Base-by-base conservation (phyloP, 371 early-diverging fungal genomes). In the Capillidium rhysosporum region DNA sequence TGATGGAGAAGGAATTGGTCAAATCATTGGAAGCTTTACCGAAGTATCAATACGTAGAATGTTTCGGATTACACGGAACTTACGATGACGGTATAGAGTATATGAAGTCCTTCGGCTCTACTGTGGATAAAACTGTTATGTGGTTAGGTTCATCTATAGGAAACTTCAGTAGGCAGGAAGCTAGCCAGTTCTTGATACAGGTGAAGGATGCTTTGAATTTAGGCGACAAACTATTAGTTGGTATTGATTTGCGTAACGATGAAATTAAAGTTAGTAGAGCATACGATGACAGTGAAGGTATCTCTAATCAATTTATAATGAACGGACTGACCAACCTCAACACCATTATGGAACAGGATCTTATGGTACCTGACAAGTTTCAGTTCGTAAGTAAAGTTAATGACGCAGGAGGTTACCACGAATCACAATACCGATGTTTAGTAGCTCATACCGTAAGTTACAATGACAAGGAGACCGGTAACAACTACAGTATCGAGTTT, bases 71-170 rank as follows among this genome's bases (percentile, higher is more conserved):
- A 18, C 72, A 81, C 56, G 91, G 93, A 28, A 88, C 88, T 1
- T 92, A 90, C 61, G 86, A 89, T 46, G 84, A 89, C 65, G 77
- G 76, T 3, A 61, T 90, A 58, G 69, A 72, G 49, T 73, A 69
- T 68, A 58, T 70, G 20, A 67, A 67, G 34, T 71, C 73, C 28
- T 74, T 69, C 56, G 71, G 63, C 8, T 54, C 55, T 0, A 59
- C 62, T 0, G 71, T 65, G 8, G 76, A 69, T 34, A 84, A 84
- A 63, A 68, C 75, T 7, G 65, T 88, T n/a, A 64, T 89, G 29
- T 92, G 91, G 91, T 71, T 92, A 31, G 91, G 93, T 0, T 84
- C 85, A 10, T 86, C 88, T 0, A 80, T 92, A 45, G 91, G 91
- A 8, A 91, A 89, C 61, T 63, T 73, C 47, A 69, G 61, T 21